Conservation (phyloP, 192 early-diverging fungal genomes). For the Entomortierella lignicola region DNA sequence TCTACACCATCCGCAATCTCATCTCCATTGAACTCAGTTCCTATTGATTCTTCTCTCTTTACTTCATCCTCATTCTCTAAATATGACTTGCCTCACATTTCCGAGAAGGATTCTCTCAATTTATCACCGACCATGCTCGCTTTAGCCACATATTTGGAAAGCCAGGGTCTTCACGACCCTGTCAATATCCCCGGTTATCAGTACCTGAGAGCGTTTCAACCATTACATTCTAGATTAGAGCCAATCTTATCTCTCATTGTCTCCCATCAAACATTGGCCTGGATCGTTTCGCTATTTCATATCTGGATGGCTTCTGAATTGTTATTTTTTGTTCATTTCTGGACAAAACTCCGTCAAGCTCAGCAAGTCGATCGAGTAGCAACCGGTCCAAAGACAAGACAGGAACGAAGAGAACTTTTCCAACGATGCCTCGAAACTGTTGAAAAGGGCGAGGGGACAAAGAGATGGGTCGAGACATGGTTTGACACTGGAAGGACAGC, state of each 20-base stretch:
- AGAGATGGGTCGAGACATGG: constrained; percentile 44
- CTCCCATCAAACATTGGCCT: constrained; percentile 26
- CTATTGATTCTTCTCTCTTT: constrained; percentile 2
- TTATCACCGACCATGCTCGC: constrained; percentile 23
- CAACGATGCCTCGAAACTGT: constrained; percentile 42
- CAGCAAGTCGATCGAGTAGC: constrained; percentile 31
- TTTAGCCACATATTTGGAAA: constrained; percentile 31
- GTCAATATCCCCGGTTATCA: constrained; percentile 33
- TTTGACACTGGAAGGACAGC: constrained; percentile 45
- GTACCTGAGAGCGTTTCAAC: constrained; percentile 2
- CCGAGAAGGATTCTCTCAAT: neutral
- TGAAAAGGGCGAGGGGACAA: constrained; percentile 17
- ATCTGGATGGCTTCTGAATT: constrained; percentile 51
- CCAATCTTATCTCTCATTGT: constrained; percentile 22
- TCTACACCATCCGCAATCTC: neutral
- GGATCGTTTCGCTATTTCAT: constrained; percentile 42
- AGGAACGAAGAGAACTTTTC: constrained; percentile 32
- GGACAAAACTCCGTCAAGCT: constrained; percentile 19
- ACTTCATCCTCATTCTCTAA: neutral
- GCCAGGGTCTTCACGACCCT: constrained; percentile 16
- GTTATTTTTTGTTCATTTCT: constrained; percentile 37
- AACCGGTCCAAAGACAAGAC: constrained; percentile 17
- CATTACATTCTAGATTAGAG: neutral
- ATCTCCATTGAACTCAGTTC: neutral
- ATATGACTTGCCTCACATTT: neutral